Evolutionary conservation across 257 asterid genomes (phyloP), one percentile per base, ranked within the genome.

Genomic region (Leonotis leonurus): DNA sequence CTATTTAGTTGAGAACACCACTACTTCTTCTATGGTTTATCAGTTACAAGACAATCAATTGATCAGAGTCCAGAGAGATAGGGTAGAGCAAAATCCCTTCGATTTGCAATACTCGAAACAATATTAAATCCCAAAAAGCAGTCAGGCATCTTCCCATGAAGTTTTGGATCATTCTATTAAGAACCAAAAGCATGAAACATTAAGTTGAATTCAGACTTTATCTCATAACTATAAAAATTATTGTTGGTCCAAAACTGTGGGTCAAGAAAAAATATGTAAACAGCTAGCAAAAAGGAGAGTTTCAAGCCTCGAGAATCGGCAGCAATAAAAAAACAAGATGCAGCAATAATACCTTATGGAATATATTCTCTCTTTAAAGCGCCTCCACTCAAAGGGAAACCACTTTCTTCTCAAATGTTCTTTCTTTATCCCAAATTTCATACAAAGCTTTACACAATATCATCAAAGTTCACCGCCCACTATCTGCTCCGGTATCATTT

Each of bases 351-450:
- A 73, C 77, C 62, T 55, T 37, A 59, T 9, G 77, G 89, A 80
- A 84, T 80, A 79, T 53, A 77, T 86, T 83, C 88, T 74, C 65
- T 76, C 73, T 75, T 75, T 75, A 80, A 70, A 76, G 87, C 56
- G 64, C 67, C 70, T 70, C 96, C 89, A 83, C 87, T 74, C 59
- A 33, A 29, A 76, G 73, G 69, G 84, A 77, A 45, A 80, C 73
- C 80, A 77, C 81, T 78, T 83, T 83, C 74, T 53, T 41, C 64
- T 56, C 29, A 27, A 46, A 50, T 73, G 70, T 66, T 77, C 83
- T 76, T 74, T 65, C 65, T 73, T 78, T 77, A 65, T 75, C 76
- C 86, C 59, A 55, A 70, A 68, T 61, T 72, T 68, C 65, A 56
- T 52, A 30, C 33, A 59, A 60, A 71, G 61, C 68, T 51, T 40